phyloP scores from a whole-genome alignment of 192 early-diverging fungal species.

The Podila epicladia region DNA sequence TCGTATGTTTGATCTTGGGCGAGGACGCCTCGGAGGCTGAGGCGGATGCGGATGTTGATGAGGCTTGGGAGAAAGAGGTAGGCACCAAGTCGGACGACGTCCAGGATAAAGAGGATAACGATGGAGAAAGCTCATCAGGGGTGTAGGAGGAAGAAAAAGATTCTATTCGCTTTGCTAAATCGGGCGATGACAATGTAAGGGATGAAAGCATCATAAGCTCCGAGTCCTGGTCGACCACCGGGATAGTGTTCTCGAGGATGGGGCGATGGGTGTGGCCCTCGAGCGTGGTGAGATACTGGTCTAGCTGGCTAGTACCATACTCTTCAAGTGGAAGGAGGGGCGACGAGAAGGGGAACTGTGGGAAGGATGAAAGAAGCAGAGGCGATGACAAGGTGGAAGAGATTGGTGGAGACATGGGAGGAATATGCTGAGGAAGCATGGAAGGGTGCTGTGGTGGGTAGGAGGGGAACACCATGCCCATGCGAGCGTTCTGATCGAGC shows the following conservation, averaged over 20 bases:
- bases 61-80: no score
- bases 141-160: no score
- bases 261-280: constrained; percentile 8
- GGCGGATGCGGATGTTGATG: no score
- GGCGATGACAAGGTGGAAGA: background rate
- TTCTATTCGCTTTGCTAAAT: no score
- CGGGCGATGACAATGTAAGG: constrained; percentile 6
- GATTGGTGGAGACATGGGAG: background rate
- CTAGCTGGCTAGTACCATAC: background rate
- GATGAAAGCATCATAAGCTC: constrained; percentile 33
- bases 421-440: background rate
- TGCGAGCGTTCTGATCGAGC: no score
- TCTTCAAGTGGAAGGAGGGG: background rate
- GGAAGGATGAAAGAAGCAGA: background rate
- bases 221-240: constrained; percentile 21
- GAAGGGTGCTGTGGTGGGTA: background rate
- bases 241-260: constrained; percentile 21
- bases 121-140: no score
- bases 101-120: no score
- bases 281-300: constrained; percentile 9
- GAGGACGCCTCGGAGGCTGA: no score
- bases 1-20: no score
- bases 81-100: no score
- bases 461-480: no score
- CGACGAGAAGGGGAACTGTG: background rate